These are phyloP conservation scores for Saccharomyces kudriavzevii DNA, from an alignment of 805 yeast species.

Conservation along the genomic window DNA sequence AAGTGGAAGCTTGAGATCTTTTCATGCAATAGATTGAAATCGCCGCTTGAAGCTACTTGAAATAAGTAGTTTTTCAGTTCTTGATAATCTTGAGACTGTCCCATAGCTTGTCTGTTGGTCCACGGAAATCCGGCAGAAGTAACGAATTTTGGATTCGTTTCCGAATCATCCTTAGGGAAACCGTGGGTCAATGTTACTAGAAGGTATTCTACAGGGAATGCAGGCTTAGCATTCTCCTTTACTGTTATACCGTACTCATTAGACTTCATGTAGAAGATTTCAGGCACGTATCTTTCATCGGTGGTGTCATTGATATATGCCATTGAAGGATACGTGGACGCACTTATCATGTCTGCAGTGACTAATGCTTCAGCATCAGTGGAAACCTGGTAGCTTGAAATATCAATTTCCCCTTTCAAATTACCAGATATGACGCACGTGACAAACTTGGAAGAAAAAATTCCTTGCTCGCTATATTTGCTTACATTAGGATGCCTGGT, in stretches of 20 bases:
- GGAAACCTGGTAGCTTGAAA: conserved; percentile 83
- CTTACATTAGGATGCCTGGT: conserved; percentile 51
- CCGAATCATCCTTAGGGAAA: conserved; percentile 51
- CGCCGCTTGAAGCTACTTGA: conserved; percentile 20
- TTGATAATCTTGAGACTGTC: conserved; percentile 60
- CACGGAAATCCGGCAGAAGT: conserved; percentile 50
- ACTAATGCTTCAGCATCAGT: conserved; percentile 81
- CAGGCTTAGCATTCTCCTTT: conserved; percentile 82
- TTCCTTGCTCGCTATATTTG: conserved; percentile 54
- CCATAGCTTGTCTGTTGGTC: conserved; percentile 71
- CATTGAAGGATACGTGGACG: conserved; percentile 85
- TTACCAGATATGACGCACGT: conserved; percentile 95
- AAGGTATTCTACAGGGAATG: conserved; percentile 86
- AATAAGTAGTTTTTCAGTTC: conserved; percentile 45
- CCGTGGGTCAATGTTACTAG: conserved; percentile 88
- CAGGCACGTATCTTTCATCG: conserved; percentile 81
- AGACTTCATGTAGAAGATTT: conserved; percentile 71
- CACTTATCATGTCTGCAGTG: conserved; percentile 73
- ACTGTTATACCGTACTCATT: conserved; percentile 87
- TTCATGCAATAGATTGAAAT: conserved; percentile 29
- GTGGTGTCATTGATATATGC: conserved; percentile 73
- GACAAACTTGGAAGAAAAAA: conserved; percentile 80
- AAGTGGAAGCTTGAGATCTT: conserved; percentile 69
- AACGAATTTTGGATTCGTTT: conserved; percentile 33
- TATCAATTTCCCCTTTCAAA: conserved; percentile 76